Conservation (phyloP, 768 basidiomycete genomes). For the Serendipita sp. region DNA sequence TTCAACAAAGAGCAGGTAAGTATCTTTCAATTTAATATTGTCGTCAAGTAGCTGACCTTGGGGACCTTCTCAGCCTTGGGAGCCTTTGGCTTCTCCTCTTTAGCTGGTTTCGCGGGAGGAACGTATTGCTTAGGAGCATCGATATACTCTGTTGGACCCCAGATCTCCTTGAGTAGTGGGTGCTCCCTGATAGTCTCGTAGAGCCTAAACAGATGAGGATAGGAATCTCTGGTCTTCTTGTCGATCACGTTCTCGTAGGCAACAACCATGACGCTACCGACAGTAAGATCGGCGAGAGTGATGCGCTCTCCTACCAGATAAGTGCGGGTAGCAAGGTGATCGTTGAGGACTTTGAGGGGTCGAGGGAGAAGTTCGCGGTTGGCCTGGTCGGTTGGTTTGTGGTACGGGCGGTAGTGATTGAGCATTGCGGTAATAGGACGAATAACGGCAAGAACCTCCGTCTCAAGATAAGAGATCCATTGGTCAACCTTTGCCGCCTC, state of each 20-base stretch:
- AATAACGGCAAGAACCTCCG: conserved; percentile 35
- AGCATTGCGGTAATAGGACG: conserved; percentile 29
- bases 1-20: conserved; percentile 36
- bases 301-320: conserved; percentile 91
- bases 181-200: conserved; percentile 81
- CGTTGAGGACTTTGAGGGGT: conserved; percentile 52
- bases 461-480: conserved; percentile 64
- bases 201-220: conserved; percentile 69
- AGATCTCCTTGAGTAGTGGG: conserved; percentile 52
- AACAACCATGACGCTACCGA: conserved; percentile 44
- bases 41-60: conserved; percentile 14
- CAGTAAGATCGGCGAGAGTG: conserved; percentile 73
- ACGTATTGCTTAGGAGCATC: conserved; percentile 59
- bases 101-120: conserved; percentile 38
- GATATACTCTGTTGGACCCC: conserved; percentile 38
- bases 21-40: neutral
- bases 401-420: conserved; percentile 39
- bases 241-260: conserved; percentile 43
- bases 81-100: conserved; percentile 35
- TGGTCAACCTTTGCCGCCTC: conserved; percentile 69
- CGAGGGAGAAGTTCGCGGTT: conserved; percentile 34
- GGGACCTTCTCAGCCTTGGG: conserved; percentile 18
- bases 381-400: conserved; percentile 52
- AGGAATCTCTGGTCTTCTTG: conserved; percentile 42
- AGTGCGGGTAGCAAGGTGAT: conserved; percentile 59